Conservation (phyloP, 352 stramenopile genomes). For the Phytopythium boreale region DNA sequence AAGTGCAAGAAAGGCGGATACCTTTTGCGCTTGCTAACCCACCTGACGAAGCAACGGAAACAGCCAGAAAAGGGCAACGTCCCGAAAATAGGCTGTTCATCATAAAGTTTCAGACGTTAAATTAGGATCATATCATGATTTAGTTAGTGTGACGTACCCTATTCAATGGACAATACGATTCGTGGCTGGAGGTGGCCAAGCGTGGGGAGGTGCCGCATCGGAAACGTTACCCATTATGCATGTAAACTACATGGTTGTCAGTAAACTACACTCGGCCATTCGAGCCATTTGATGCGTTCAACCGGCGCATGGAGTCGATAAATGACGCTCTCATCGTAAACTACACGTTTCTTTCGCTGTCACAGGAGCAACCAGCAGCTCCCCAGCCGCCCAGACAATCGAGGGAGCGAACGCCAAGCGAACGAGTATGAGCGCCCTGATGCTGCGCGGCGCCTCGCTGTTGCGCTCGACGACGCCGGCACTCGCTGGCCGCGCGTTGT, state of each 20-base stretch:
- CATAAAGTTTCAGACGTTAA: not conserved
- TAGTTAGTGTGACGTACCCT: too few relatives aligned
- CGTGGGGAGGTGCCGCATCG: too few relatives aligned
- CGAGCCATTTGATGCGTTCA: too few relatives aligned
- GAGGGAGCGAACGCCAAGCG: not conserved
- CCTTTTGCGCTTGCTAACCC: not conserved
- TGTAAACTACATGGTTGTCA: not conserved
- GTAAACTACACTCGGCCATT: not conserved
- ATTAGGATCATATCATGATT: not conserved
- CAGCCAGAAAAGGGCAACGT: not conserved
- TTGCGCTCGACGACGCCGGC: not conserved
- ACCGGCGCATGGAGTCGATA: too few relatives aligned
- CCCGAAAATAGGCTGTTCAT: not conserved
- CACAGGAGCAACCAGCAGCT: too few relatives aligned
- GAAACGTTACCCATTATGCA: too few relatives aligned
- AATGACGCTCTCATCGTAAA: too few relatives aligned
- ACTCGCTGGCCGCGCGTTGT: slow-evolving; percentile 12
- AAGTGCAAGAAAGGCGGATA: not conserved
- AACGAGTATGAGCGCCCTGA: slow-evolving; percentile 1
- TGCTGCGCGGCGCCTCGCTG: slow-evolving; percentile 6
- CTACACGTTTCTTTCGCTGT: too few relatives aligned
- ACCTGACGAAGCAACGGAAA: not conserved
- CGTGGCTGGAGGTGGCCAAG: not conserved
- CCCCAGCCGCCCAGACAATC: not conserved
- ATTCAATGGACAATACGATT: too few relatives aligned